Percentiles rank a stretch among this genome's conserved stretches.
These are phyloP conservation scores for Malus asiatica DNA, from an alignment of 306 rosid genomes.

Conservation along the genomic window DNA sequence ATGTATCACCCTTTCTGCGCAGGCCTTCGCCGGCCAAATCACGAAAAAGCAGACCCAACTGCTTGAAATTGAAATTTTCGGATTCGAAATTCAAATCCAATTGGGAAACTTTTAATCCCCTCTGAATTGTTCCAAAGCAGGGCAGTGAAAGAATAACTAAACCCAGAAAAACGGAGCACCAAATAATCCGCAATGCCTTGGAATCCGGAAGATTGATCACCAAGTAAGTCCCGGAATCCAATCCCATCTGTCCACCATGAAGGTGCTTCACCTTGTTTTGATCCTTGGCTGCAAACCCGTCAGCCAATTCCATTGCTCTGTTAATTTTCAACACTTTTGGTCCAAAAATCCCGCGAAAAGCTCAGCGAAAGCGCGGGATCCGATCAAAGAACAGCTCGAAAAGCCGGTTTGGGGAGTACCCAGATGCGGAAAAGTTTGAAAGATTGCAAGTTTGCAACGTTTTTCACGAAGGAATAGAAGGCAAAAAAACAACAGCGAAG, in stretches of 20 bases:
- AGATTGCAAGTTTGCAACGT: background rate
- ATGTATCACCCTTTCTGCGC: constrained; percentile 31
- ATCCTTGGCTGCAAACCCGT: constrained; percentile 7
- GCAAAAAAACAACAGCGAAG: background rate
- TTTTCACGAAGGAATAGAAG: background rate
- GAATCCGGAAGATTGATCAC: constrained; percentile 46
- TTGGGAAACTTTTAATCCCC: constrained; percentile 13
- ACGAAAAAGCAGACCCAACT: constrained; percentile 37
- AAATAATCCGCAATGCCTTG: constrained; percentile 40
- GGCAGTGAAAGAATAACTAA: constrained; percentile 44
- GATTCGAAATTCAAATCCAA: background rate
- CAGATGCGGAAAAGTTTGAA: constrained; percentile 20
- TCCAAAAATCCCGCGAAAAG: background rate
- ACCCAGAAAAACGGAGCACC: constrained; percentile 50
- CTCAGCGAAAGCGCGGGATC: background rate
- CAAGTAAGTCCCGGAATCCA: constrained; percentile 23
- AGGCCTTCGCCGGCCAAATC: constrained; percentile 55
- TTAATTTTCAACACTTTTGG: background rate
- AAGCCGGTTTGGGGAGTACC: constrained; percentile 11
- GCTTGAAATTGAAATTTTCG: constrained; percentile 16
- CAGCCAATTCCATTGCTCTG: constrained; percentile 17
- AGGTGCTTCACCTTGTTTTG: constrained; percentile 23
- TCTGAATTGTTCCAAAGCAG: constrained; percentile 23
- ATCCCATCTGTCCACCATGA: constrained; percentile 19
- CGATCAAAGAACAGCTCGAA: constrained; percentile 3